phyloP scores from a whole-genome alignment of 352 stramenopile genomes.

The Phytopythium kandeliae region DNA sequence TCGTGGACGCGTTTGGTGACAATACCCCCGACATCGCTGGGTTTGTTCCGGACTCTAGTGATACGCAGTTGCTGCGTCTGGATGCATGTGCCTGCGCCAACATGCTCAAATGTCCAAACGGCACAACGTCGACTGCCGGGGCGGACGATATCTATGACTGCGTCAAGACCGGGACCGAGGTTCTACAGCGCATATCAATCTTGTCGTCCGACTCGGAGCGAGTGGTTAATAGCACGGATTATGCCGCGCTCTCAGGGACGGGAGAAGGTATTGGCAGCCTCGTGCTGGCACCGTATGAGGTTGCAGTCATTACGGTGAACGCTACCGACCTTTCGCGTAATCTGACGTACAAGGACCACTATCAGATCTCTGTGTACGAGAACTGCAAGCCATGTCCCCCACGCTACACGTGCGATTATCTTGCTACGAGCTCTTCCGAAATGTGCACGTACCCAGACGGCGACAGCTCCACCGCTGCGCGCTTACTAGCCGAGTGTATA shows the following conservation, averaged over 20 bases:
- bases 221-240: slow-evolving; percentile 58
- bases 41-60: slow-evolving; percentile 32
- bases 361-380: slow-evolving; percentile 92
- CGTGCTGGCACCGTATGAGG: slow-evolving; percentile 83
- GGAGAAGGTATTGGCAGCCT: slow-evolving; percentile 55
- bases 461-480: slow-evolving; percentile 31
- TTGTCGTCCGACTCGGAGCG: slow-evolving; percentile 56
- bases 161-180: slow-evolving; percentile 84
- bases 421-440: slow-evolving; percentile 21
- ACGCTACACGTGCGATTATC: slow-evolving; percentile 85
- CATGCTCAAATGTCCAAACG: slow-evolving; percentile 94
- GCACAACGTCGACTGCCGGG: slow-evolving; percentile 68
- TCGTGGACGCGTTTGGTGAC: slow-evolving; percentile 86
- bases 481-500: slow-evolving; percentile 48
- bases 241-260: slow-evolving; percentile 64
- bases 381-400: slow-evolving; percentile 95
- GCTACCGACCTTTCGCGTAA: slow-evolving; percentile 87
- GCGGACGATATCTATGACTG: slow-evolving; percentile 85
- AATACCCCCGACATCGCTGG: slow-evolving; percentile 73
- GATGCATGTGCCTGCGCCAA: slow-evolving; percentile 93
- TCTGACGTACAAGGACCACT: slow-evolving; percentile 96
- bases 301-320: slow-evolving; percentile 92
- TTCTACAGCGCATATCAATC: slow-evolving; percentile 84
- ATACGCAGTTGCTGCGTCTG: slow-evolving; percentile 53
- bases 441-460: slow-evolving; percentile 64